Percentiles rank a stretch among this genome's conserved stretches.
These are phyloP conservation scores for Oryza nivara DNA, from an alignment of 176 grass and related monocot species.

Conservation along the genomic window DNA sequence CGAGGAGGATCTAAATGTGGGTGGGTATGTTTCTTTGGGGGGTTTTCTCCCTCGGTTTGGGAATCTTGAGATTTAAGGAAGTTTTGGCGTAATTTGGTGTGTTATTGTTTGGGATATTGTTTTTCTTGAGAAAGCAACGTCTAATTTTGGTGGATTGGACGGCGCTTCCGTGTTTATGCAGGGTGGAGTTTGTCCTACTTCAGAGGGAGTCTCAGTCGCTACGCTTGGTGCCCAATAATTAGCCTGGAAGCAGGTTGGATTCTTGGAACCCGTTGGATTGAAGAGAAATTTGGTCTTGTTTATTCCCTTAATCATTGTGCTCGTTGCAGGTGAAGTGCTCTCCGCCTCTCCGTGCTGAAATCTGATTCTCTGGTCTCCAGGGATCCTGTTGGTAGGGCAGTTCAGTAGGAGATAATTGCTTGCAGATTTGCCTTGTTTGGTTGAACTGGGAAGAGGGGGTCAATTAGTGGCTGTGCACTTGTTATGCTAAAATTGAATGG, in stretches of 20 bases:
- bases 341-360: slow-evolving; percentile 26
- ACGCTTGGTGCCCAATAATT: slow-evolving; percentile 18
- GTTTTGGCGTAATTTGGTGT: slow-evolving; percentile 32
- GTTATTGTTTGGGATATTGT: slow-evolving; percentile 37
- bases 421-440: slow-evolving; percentile 7
- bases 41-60: slow-evolving; percentile 18
- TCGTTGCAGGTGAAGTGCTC: slow-evolving; percentile 32
- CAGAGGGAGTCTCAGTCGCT: slow-evolving; percentile 3
- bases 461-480: slow-evolving; percentile 27
- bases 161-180: slow-evolving; percentile 25
- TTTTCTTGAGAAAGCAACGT: slow-evolving; percentile 30
- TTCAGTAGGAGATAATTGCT: slow-evolving; percentile 12
- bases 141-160: slow-evolving; percentile 40
- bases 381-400: slow-evolving; percentile 1
- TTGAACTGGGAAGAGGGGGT: slow-evolving; percentile 1
- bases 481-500: slow-evolving; percentile 51
- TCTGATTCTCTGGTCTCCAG: slow-evolving; percentile 18
- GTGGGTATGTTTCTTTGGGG: slow-evolving; percentile 25
- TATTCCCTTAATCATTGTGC: not conserved
- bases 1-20: slow-evolving; percentile 41
- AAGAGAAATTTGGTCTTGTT: slow-evolving; percentile 2
- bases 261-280: slow-evolving; percentile 35
- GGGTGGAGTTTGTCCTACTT: slow-evolving; percentile 36
- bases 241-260: slow-evolving; percentile 43
- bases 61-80: slow-evolving; percentile 34